A percentile compares a stretch with the other conserved stretches of the same genome.
phyloP scores from a whole-genome alignment of 2,329 filamentous ascomycete species.

The Alternaria viburni region DNA sequence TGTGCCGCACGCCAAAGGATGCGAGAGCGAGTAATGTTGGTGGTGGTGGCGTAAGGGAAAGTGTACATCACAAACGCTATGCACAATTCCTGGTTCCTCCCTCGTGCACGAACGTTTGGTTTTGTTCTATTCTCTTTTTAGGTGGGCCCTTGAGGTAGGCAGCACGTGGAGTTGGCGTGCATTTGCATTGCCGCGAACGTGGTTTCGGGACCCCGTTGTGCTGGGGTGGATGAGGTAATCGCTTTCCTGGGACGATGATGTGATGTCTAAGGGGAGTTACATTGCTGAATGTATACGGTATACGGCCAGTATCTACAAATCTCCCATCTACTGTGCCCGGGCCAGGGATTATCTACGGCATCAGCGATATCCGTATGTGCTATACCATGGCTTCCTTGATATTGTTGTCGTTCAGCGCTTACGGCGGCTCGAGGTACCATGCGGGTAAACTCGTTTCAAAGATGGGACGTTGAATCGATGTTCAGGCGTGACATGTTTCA shows the following conservation, averaged over 20 bases:
- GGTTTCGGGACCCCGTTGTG: neutral
- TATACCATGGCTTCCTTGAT: neutral
- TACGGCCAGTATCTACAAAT: neutral
- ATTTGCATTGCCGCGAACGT: neutral
- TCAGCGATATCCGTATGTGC: neutral
- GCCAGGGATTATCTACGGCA: neutral
- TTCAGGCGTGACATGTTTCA: conserved; percentile 2
- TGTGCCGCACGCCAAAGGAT: neutral
- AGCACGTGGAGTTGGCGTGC: neutral
- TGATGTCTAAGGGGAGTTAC: neutral
- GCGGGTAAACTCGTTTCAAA: neutral
- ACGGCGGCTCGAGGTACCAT: neutral
- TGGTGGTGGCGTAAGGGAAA: neutral
- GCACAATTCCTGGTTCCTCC: neutral
- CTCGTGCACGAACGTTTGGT: neutral
- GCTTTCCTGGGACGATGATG: neutral
- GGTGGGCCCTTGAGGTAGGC: neutral
- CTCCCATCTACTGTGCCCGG: neutral
- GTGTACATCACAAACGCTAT: neutral
- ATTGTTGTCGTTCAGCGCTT: neutral
- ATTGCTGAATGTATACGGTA: neutral
- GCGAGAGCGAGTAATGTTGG: neutral
- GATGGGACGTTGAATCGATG: neutral
- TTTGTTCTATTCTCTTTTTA: neutral
- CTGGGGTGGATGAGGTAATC: neutral